Conservation (phyloP, 768 basidiomycete species). For the Termitomyces sp. region DNA sequence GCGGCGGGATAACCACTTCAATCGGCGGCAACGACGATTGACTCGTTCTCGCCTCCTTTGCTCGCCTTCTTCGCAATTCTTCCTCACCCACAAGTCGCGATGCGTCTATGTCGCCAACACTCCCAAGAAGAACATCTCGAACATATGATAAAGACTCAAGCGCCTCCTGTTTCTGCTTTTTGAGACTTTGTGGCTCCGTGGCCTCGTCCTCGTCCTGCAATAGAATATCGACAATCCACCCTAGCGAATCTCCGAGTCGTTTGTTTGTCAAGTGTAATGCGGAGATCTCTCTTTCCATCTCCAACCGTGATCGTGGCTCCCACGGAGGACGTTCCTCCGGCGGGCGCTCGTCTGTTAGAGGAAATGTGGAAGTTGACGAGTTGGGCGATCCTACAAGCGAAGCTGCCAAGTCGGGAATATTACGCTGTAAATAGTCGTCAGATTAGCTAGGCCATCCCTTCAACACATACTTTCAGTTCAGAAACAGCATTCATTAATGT, state of each 20-base stretch:
- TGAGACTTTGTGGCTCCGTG: conserved; percentile 34
- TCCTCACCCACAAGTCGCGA: conserved; percentile 61
- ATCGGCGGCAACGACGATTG: background rate
- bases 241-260: conserved; percentile 63
- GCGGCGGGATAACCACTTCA: conserved; percentile 24
- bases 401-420: conserved; percentile 79
- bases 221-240: conserved; percentile 73
- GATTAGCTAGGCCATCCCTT: background rate
- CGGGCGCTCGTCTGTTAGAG: conserved; percentile 57
- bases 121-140: conserved; percentile 65
- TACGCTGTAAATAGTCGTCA: conserved; percentile 47
- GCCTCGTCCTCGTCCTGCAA: conserved; percentile 50
- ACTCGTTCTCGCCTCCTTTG: conserved; percentile 1
- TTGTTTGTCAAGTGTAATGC: conserved; percentile 56
- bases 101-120: conserved; percentile 55
- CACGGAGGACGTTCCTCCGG: conserved; percentile 59
- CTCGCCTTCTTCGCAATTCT: conserved; percentile 20
- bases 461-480: conserved; percentile 60
- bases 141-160: conserved; percentile 76
- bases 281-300: conserved; percentile 62
- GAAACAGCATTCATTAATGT: conserved; percentile 78
- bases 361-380: conserved; percentile 48
- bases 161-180: conserved; percentile 55
- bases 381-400: conserved; percentile 61
- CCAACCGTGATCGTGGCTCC: conserved; percentile 68